A percentile compares a stretch with the other conserved stretches of the same genome.
Evolutionary conservation across 106 monocot genomes (phyloP).

Genomic region (Iris macrosiphon): DNA sequence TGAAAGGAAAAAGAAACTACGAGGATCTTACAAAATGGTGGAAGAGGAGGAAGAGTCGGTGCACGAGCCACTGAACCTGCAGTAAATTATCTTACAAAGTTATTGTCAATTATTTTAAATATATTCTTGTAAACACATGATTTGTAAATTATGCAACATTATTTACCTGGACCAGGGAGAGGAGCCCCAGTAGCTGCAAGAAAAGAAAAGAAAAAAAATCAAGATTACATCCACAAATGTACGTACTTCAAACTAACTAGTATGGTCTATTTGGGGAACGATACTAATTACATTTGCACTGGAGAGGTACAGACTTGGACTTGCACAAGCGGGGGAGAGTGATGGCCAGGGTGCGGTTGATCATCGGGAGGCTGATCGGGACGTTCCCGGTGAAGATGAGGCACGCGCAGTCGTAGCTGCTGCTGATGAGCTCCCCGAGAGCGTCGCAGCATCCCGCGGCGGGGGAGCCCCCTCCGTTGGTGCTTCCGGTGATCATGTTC

Average conservation of each 20-base stretch:
- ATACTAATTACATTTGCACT: slow-evolving; percentile 24
- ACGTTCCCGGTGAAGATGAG: slow-evolving; percentile 74
- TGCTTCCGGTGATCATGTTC: slow-evolving; percentile 70
- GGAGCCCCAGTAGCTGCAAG: slow-evolving; percentile 26
- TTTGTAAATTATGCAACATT: no score
- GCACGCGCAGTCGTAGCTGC: slow-evolving; percentile 52
- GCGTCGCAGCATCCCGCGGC: slow-evolving; percentile 54
- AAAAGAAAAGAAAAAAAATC: no score
- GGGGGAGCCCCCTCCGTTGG: slow-evolving; percentile 47
- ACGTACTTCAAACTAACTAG: no score
- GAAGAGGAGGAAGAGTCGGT: neutral
- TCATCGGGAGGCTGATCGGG: slow-evolving; percentile 57
- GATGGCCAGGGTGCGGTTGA: slow-evolving; percentile 62
- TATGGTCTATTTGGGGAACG: no score
- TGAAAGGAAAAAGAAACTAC: no score
- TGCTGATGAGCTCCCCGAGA: slow-evolving; percentile 27
- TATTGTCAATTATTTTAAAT: neutral
- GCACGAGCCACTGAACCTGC: slow-evolving; percentile 3
- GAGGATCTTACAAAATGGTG: neutral
- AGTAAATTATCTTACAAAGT: no score
- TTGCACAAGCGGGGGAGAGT: slow-evolving; percentile 44
- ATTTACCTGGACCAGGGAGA: slow-evolving; percentile 47
- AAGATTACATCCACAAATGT: no score
- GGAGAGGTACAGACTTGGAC: slow-evolving; percentile 38
- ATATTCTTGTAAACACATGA: neutral